phyloP scores from a whole-genome alignment of 768 basidiomycete species.

The Tulasnella sp. region DNA sequence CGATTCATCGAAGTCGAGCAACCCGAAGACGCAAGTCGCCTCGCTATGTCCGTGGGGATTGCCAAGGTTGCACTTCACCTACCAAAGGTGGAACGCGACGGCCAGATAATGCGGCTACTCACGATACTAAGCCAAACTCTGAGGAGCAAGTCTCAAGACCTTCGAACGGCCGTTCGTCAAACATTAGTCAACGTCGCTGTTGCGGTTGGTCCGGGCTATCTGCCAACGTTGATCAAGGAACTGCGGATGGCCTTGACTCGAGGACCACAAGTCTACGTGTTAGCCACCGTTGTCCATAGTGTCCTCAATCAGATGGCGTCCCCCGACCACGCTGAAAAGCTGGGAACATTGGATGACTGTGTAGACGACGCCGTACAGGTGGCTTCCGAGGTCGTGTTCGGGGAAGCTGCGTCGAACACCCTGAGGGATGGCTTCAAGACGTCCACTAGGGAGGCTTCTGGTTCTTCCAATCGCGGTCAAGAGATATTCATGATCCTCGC shows the following conservation, averaged over 20 bases:
- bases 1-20: conserved; percentile 73
- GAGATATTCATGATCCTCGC: conserved; percentile 79
- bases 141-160: conserved; percentile 89
- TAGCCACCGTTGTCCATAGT: conserved; percentile 74
- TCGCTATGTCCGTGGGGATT: conserved; percentile 80
- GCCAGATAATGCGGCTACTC: conserved; percentile 62
- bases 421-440: conserved; percentile 85
- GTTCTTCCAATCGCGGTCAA: conserved; percentile 68
- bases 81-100: conserved; percentile 46
- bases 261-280: conserved; percentile 88
- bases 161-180: conserved; percentile 73
- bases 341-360: conserved; percentile 58
- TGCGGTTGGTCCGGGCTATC: conserved; percentile 57
- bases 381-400: conserved; percentile 83
- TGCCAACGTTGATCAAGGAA: conserved; percentile 63
- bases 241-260: conserved; percentile 72
- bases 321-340: conserved; percentile 39
- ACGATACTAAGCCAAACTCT: conserved; percentile 81
- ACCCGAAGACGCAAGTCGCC: conserved; percentile 71
- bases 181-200: conserved; percentile 69
- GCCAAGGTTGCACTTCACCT: conserved; percentile 72
- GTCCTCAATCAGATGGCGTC: conserved; percentile 71
- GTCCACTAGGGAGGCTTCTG: conserved; percentile 82
- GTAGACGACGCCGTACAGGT: conserved; percentile 70
- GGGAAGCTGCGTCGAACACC: conserved; percentile 82